Evolutionary conservation across 2,329 filamentous ascomycete species (phyloP), one percentile per base, ranked within the genome.

Genomic region (Fusarium sp.): DNA sequence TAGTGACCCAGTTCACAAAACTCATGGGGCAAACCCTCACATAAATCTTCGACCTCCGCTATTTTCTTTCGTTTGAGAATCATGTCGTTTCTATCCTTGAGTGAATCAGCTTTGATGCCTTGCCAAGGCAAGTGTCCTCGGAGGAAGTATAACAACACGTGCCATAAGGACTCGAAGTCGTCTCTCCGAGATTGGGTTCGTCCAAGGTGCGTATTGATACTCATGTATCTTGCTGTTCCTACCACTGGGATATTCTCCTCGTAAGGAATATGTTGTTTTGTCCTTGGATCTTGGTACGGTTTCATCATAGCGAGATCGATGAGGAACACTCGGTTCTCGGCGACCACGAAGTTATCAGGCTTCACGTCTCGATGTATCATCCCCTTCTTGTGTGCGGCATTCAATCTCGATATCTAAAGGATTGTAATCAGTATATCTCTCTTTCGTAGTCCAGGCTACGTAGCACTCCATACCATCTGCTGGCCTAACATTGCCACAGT

Each of bases 231-330:
- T 28, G 55, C 46, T 9, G 55, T 58, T 11, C 55, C 45, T 33
- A 33, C 28, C 11, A 13, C 28, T 33, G 28, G 11, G 11, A 33
- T 58, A 36, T 51, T 43, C 54, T 58, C 54, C n/a, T 36, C 24
- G 36, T 58, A 58, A 22, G 54, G 54, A 26, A 58, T 58, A 8
- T 58, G 54, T 15, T 98, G 98, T 84, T 98, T 95, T 58, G 95
- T 98, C 91, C 98, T 98, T 63, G 95, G 95, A 86, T 98, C 95
- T 75, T 95, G 92, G 86, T 98, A 98, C 86, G 98, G 98, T 92
- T 98, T 98, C 79, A 95, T 95, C 74, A 98, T 86, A 86, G 95
- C 95, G 76, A 98, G 98, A 82, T 98, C 95, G 76, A 98, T 98
- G 46, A 98, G 95, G 76, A 98, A 98, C 86, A 98, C 95, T 86